These are phyloP conservation scores for Sporothrix variecibatus DNA, from an alignment of 2,329 filamentous ascomycete species.

Conservation along the genomic window DNA sequence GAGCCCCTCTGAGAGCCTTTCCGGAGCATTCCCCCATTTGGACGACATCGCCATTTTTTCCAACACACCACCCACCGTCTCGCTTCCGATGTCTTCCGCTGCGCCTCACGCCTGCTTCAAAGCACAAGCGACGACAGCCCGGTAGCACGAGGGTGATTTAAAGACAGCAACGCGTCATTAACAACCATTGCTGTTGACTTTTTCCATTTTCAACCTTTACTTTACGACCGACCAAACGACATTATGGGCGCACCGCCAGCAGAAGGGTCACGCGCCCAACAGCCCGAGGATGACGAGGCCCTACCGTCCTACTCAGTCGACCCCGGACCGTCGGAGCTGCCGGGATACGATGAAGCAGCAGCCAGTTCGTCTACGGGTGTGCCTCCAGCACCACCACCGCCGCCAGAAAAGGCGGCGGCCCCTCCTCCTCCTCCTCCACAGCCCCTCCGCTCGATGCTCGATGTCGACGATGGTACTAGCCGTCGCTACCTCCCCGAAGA, in stretches of 20 bases:
- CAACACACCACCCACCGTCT: too few relatives aligned
- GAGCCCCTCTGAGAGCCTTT: too few relatives aligned
- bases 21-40: background rate
- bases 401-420: background rate
- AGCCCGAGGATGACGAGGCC: background rate
- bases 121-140: background rate
- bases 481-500: background rate
- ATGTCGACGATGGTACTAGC: background rate
- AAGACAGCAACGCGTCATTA: too few relatives aligned
- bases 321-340: background rate
- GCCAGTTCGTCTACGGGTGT: background rate
- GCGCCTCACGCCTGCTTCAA: background rate
- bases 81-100: background rate
- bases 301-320: background rate
- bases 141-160: background rate
- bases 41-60: background rate
- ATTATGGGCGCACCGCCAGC: background rate
- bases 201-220: background rate
- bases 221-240: background rate
- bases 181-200: too few relatives aligned
- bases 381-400: too few relatives aligned
- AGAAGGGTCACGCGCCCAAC: background rate
- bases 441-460: background rate
- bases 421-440: too few relatives aligned
- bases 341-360: background rate